Evolutionary conservation across 306 rosid species (phyloP).

Genomic region (Malus sylvestris): DNA sequence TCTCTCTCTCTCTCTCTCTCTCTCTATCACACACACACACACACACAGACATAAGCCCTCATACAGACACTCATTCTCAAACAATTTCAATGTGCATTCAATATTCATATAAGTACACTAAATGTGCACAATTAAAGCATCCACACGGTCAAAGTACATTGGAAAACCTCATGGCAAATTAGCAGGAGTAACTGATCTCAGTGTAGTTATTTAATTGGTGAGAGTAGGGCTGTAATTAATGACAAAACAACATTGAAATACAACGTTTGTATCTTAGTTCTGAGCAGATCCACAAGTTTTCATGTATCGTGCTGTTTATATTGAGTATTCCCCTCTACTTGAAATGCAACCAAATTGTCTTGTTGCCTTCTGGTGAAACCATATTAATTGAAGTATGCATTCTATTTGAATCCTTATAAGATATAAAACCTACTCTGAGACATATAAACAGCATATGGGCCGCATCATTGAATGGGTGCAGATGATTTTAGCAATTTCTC

Average conservation of each 20-base stretch:
- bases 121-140: background rate
- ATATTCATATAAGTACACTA: background rate
- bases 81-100: no score
- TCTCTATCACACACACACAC: no score
- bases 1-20: no score
- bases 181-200: background rate
- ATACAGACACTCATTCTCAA: no score
- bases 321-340: background rate
- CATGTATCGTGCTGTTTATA: background rate
- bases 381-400: background rate
- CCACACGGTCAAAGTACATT: background rate
- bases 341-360: background rate
- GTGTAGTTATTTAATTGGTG: background rate
- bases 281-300: background rate
- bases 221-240: slow-evolving; percentile 5
- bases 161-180: background rate
- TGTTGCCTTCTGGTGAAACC: background rate
- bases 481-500: background rate
- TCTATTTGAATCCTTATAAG: background rate
- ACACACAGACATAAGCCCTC: no score
- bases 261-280: background rate
- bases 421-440: background rate
- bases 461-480: background rate
- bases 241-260: background rate
- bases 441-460: background rate